phyloP scores from a whole-genome alignment of 257 asterid species.

The Leonotis leonurus region DNA sequence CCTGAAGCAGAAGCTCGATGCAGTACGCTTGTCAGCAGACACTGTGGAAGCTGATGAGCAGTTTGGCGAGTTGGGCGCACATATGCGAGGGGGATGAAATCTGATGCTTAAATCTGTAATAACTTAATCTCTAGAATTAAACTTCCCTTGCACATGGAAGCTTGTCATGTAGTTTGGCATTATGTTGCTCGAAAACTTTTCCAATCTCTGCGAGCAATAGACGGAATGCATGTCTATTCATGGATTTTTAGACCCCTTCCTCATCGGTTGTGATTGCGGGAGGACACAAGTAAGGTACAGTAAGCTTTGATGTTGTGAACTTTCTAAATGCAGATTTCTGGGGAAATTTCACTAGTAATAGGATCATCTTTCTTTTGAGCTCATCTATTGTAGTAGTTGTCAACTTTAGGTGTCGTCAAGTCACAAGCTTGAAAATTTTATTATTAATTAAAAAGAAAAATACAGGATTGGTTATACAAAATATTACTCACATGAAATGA shows the following conservation, averaged over 20 bases:
- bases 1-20: conserved; percentile 88
- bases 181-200: conserved; percentile 1
- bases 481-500: too few species aligned
- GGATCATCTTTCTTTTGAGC: not conserved
- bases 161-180: conserved; percentile 4
- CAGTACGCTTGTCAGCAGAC: conserved; percentile 90
- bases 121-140: not conserved
- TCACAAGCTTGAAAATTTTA: too few species aligned
- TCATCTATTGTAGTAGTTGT: not conserved
- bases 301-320: not conserved
- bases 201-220: not conserved
- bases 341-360: not conserved
- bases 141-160: too few species aligned
- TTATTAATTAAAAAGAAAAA: too few species aligned
- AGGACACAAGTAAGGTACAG: not conserved
- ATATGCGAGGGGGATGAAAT: conserved; percentile 82
- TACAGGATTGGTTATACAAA: too few species aligned
- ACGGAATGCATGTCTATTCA: not conserved
- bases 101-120: conserved; percentile 17
- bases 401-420: not conserved
- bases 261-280: too few species aligned
- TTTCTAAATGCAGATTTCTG: not conserved
- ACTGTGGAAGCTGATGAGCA: conserved; percentile 98
- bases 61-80: conserved; percentile 97
- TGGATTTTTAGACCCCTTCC: too few species aligned